These are phyloP conservation scores for Ascomycota sp. DNA, from an alignment of 2,329 filamentous ascomycete genomes.

Conservation along the genomic window DNA sequence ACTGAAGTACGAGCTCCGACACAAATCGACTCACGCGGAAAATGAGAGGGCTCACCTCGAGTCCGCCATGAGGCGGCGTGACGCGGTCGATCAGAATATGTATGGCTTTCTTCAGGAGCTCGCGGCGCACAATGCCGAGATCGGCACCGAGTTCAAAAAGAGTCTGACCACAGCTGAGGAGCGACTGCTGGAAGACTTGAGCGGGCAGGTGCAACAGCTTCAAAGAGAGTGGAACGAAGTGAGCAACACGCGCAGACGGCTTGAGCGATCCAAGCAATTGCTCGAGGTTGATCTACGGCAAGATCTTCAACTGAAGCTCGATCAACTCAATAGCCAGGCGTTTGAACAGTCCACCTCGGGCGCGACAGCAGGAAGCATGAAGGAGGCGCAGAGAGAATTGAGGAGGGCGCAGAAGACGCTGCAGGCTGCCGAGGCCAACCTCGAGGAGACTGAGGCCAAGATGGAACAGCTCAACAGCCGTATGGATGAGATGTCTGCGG, in stretches of 20 bases:
- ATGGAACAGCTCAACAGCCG: constrained; percentile 34
- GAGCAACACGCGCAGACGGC: constrained; percentile 50
- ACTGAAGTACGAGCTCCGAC: constrained; percentile 53
- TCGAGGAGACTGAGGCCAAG: constrained; percentile 54
- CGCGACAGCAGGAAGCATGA: constrained; percentile 43
- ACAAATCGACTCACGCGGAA: constrained; percentile 55
- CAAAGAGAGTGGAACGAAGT: constrained; percentile 59
- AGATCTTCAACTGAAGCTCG: constrained; percentile 69
- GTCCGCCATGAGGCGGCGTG: constrained; percentile 39
- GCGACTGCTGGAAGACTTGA: constrained; percentile 52
- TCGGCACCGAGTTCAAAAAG: constrained; percentile 81
- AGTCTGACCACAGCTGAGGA: constrained; percentile 70
- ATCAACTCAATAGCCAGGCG: constrained; percentile 62
- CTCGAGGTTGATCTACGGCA: constrained; percentile 78
- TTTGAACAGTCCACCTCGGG: constrained; percentile 43
- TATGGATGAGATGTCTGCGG: constrained; percentile 32
- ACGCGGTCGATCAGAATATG: constrained; percentile 55
- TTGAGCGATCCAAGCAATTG: constrained; percentile 63
- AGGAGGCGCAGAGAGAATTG: constrained; percentile 62
- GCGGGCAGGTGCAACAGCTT: constrained; percentile 47
- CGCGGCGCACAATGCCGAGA: constrained; percentile 56
- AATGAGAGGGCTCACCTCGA: constrained; percentile 56
- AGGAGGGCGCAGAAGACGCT: constrained; percentile 54
- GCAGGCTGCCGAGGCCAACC: constrained; percentile 43
- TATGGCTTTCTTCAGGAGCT: constrained; percentile 58